Base-by-base conservation (phyloP, 1,139 yeast species). In the Yamadazyma siamensis region DNA sequence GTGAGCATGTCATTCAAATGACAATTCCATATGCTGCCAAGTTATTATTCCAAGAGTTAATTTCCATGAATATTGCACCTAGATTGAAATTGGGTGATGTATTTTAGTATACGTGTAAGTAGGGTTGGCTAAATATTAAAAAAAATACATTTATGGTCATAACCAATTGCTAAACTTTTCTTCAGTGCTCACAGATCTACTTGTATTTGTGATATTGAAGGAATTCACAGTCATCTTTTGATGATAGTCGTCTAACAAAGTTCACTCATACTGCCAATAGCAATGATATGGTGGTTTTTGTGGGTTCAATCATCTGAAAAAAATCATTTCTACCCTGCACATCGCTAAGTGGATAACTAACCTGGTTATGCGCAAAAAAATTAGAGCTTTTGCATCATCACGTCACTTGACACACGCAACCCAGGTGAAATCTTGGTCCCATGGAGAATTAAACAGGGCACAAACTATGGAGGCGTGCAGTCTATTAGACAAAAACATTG, bases 21-120 rank as follows among this genome's bases (percentile, higher is more conserved):
- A 89, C 95, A 3, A 89, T 91, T 52, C 99, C 99, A 4, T 91
- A 94, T 52, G 99, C 98, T 15, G 97, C 97, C 28, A 91, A 91
- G 59, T 70, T 91, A 49, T 66, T 91, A 44, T 91, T 91, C 85
- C 97, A 91, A 61, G 98, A 91, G 56, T 74, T 91, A 48, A 72
- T 91, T 54, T 85, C 96, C 14, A 91, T 91, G 98, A 91, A 91
- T 59, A 91, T 91, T 56, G 97, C 98, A 3, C 98, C 98, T 38
- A 75, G 97, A 50, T 69, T 94, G 56, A 83, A 81, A 58, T 64
- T 91, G 44, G 94, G 89, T 21, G 96, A 89, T 58, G 94, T 84
- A 8, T 87, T 87, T 47, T 75, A 49, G 33, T 25, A 17, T 17
- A 7, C 10, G 10, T 7, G 20, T 17, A 17, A 17, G 10, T 7